Evolutionary conservation across 768 basidiomycete genomes (phyloP), one percentile per base, ranked within the genome.

Genomic region (Pleurotus tuber-regium): DNA sequence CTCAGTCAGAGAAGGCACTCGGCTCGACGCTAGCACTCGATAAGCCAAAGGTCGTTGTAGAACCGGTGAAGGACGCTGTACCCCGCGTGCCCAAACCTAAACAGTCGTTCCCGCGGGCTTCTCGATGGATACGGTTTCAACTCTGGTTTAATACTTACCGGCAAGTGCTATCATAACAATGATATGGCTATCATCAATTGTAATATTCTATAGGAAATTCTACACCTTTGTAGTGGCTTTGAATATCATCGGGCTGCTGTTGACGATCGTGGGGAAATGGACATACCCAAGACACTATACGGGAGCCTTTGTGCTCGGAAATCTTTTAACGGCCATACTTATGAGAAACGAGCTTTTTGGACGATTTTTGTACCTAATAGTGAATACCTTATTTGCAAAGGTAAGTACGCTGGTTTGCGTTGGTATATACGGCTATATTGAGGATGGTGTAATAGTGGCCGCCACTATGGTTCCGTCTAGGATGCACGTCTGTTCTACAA

Each of bases 311-410:
- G 84, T 86, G 7, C 70, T 89, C 1, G 90, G 87, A 0, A 92
- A 92, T 58, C 66, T 92, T 42, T 79, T 83, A 57, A 68, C 79
- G 21, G 81, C 88, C 4, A 82, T 92, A 51, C 74, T 92, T 18
- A 80, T 89, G 74, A 77, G 90, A 18, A 92, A 92, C 59, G 90
- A 92, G 57, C 71, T 90, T 1, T 92, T 92, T 56, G 87, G 88
- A 8, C 84, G 90, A n/a, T 65, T 82, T 29, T 61, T 92, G 11
- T 92, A 91, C 62, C 66, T 83, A 40, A 59, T 84, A 18, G 79
- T 88, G 55, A 92, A 89, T 62, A 87, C 81, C 0, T 66, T 77
- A 24, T 90, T 92, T 55, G 86, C 87, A n/a, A 91, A 90, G 79
- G 87, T 84, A 58, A 30, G 64, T 50, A 41, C 12, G 21, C 23